Base-by-base conservation (phyloP, 2,329 filamentous ascomycete species). In the Ilyonectria sp. region DNA sequence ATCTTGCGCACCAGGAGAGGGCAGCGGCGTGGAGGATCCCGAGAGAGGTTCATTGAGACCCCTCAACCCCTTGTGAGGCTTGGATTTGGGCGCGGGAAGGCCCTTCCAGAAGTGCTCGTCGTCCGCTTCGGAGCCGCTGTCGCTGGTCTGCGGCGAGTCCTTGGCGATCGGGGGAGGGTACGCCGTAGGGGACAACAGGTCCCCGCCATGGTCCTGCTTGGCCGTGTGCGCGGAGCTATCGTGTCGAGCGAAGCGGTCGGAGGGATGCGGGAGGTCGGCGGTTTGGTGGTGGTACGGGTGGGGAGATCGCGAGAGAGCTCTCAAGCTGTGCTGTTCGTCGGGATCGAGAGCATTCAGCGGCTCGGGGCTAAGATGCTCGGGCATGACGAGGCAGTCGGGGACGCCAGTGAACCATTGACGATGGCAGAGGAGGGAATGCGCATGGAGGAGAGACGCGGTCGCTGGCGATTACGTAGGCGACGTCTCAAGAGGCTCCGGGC, bases 61-160 rank as follows among this genome's bases (percentile, higher is more conserved):
- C 67, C 92, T 88, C 55, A 97, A 80, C 8, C 94, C 95, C 82
- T 97, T 98, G 77, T 93, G 91, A 35, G 90, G 86, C 68, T 90
- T 88, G 9, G 87, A 74, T n/a, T 87, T 91, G 2, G 95, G 93
- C 3, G 95, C 93, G 1, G 95, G 95, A 23, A 98, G 83, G 0
- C 94, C 93, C 79, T 92, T 96, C 63, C 97, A 85, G 73, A 95
- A 91, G 70, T 95, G 93, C 80, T 98, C 95, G 82, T 98, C 95
- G 76, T 98, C 95, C 44, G 95, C 95, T 79, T 98, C 95, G 19
- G 95, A 97, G 26, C 95, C 95, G 79, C 94, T 97, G 73, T 97
- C 95, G 79, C 94, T 97, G 11, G 89, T 89, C 2, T 90, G 87
- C 1, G 87, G 85, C 5, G 88, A 89, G 58, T 88, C 86, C 70